Evolutionary conservation across 768 basidiomycete species (phyloP), one percentile per base, ranked within the genome.

Genomic region (Lentinus brumalis): DNA sequence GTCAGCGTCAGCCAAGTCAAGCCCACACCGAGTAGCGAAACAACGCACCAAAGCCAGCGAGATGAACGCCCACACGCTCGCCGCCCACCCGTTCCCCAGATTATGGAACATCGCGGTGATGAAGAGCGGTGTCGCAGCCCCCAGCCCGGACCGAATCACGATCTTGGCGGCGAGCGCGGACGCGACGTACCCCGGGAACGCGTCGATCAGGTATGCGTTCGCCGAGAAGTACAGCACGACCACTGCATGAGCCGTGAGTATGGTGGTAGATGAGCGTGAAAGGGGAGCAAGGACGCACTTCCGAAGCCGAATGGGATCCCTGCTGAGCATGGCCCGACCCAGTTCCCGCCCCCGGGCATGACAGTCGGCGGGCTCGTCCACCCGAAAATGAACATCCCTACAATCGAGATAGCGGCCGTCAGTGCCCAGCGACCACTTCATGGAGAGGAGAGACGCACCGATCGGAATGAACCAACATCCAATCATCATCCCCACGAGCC

Each of bases 101-200:
- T 72, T 71, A 62, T 76, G 75, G 72, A 69, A 77, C 76, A 77
- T 77, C 57, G 74, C 74, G 26, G 71, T 71, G 65, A 73, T 72
- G 71, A 76, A 74, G 49, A 77, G 61, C 21, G 73, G 72, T 70
- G 75, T 72, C 53, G 74, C 74, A 11, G 75, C 73, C 39, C 73
- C 75, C 11, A 69, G 67, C n/a, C 74, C 73, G 21, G 70, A 73
- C 41, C 74, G 74, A 31, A 74, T 69, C 62, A 76, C 74, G 21
- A 74, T 76, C 68, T 76, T 78, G n/a, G 74, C 76, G 0, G 77
- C 76, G 53, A 78, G 74, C 51, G 75, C 77, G 35, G 74, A 75
- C 10, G 76, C 76, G 63, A 75, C 76, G 61, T 75, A 76, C 16
- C 70, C 70, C 16, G 75, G 74, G 69, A 76, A 77, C n/a, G 76